Conservation (phyloP, 495 filamentous ascomycete species). For the Rhypophila decipiens region DNA sequence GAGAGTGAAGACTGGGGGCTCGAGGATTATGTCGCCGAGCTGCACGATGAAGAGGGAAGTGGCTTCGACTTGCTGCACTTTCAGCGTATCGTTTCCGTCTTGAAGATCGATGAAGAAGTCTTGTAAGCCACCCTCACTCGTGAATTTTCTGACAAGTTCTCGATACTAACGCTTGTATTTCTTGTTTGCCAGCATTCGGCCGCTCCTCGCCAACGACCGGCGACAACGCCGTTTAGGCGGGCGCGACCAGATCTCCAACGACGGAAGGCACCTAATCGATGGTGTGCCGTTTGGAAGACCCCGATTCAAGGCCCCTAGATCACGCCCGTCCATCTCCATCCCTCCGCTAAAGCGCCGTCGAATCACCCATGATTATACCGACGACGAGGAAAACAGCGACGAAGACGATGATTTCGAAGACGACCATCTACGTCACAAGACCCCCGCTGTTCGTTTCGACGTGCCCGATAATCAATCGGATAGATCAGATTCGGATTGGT, state of each 20-base stretch:
- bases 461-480: neutral
- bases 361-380: conserved; percentile 42
- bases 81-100: conserved; percentile 57
- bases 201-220: conserved; percentile 68
- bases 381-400: conserved; percentile 17
- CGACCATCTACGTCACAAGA: too few species aligned
- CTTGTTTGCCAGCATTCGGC: too few species aligned
- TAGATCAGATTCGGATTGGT: too few species aligned
- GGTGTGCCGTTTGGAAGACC: conserved; percentile 83
- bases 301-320: conserved; percentile 49
- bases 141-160: too few species aligned
- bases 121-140: too few species aligned
- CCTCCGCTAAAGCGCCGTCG: conserved; percentile 69
- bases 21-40: conserved; percentile 87
- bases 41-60: conserved; percentile 44
- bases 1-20: conserved; percentile 81
- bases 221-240: conserved; percentile 69
- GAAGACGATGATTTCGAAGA: conserved; percentile 6
- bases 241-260: conserved; percentile 71
- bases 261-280: conserved; percentile 81
- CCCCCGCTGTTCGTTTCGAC: neutral
- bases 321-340: conserved; percentile 64
- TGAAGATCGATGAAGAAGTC: conserved; percentile 75
- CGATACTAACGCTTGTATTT: too few species aligned
- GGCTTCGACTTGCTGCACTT: conserved; percentile 92